phyloP scores from a whole-genome alignment of 345 rosid genomes.

The Mangifera indica region DNA sequence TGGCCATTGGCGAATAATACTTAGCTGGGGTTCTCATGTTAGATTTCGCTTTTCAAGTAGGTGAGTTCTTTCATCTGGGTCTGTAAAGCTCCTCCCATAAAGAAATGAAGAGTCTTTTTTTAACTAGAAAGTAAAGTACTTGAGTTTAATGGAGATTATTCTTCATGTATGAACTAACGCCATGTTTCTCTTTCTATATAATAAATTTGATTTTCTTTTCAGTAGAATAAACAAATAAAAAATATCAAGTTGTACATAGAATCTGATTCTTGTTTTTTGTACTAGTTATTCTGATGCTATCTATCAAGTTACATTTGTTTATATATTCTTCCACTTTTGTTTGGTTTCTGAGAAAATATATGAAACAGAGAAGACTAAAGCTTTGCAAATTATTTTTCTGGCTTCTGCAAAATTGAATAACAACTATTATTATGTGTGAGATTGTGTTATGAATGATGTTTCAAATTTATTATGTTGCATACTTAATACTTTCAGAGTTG shows the following conservation, averaged over 20 bases:
- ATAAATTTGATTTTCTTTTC: background rate
- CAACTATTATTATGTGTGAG: background rate
- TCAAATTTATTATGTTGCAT: background rate
- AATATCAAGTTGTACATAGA: background rate
- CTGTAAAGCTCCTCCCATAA: no score
- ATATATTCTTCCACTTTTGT: background rate
- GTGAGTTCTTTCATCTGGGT: conserved; percentile 3
- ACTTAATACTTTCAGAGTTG: background rate
- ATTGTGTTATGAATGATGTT: conserved; percentile 2
- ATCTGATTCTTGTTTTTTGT: conserved; percentile 27
- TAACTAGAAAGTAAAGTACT: background rate
- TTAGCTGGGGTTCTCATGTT: background rate
- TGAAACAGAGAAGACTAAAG: background rate
- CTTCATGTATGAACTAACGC: conserved; percentile 2
- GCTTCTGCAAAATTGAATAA: background rate
- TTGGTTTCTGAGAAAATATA: conserved; percentile 1
- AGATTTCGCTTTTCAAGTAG: background rate
- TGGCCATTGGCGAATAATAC: background rate
- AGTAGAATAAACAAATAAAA: background rate
- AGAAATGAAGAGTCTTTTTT: background rate
- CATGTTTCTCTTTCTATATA: background rate
- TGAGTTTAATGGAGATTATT: background rate
- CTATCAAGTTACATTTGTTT: conserved; percentile 1
- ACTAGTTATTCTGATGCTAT: conserved; percentile 5
- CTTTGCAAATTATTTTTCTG: background rate